Conservation (phyloP, 225 moss, liverwort and hornwort genomes). For the Neckera pumila region DNA sequence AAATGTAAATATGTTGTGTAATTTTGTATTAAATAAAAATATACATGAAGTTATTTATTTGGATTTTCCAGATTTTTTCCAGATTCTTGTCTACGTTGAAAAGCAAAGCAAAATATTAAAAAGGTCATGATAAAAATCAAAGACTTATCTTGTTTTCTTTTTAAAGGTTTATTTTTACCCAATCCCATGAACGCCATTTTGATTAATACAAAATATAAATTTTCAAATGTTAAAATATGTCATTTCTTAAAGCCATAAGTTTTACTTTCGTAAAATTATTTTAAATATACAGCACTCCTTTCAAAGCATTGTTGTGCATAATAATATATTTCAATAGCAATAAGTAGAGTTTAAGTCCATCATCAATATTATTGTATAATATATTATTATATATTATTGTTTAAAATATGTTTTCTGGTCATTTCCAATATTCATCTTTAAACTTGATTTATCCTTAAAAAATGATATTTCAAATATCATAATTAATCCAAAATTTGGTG, state of each 20-base stretch:
- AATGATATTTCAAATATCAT: neutral
- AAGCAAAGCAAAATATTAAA: constrained; percentile 13
- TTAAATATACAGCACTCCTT: no score
- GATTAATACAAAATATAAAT: no score
- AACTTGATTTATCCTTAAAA: neutral
- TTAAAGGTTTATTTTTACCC: neutral
- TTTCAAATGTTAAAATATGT: neutral
- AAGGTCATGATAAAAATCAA: constrained; percentile 20
- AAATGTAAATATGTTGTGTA: no score
- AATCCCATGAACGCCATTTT: neutral
- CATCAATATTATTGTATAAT: neutral
- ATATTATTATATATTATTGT: neutral
- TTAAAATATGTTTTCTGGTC: neutral
- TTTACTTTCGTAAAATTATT: neutral
- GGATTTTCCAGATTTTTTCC: neutral
- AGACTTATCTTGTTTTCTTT: constrained; percentile 5
- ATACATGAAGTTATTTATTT: neutral
- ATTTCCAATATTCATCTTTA: neutral
- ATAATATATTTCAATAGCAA: neutral
- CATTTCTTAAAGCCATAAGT: neutral
- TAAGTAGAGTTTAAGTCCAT: neutral
- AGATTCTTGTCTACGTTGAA: neutral
- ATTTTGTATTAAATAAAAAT: neutral
- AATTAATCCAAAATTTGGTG: no score
- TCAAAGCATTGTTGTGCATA: neutral